These are phyloP conservation scores for Domatiomyces globalis DNA, from an alignment of 2,329 filamentous ascomycete genomes.

Conservation along the genomic window DNA sequence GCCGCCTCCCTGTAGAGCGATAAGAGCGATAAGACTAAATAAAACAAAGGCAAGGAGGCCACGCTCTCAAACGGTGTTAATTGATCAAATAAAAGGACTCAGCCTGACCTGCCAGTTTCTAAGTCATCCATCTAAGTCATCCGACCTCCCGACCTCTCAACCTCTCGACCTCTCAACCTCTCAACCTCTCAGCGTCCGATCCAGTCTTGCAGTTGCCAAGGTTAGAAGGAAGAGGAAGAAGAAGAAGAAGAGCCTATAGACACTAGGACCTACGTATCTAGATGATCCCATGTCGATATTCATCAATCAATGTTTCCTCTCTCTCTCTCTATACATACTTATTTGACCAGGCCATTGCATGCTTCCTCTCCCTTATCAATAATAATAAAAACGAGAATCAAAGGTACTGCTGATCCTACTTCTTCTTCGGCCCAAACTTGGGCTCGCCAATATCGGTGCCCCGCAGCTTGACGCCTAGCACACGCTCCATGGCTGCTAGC, in stretches of 20 bases:
- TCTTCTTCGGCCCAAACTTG: slow-evolving; percentile 64
- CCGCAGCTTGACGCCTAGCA: slow-evolving; percentile 76
- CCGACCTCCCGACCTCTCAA: background rate
- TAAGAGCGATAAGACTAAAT: too few species aligned
- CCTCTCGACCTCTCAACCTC: background rate
- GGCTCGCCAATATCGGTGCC: slow-evolving; percentile 74
- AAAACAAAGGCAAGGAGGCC: too few species aligned
- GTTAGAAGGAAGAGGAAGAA: background rate
- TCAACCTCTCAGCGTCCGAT: too few species aligned
- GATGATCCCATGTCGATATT: background rate
- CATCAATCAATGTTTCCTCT: too few species aligned
- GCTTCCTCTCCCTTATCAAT: background rate
- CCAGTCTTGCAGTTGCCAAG: background rate
- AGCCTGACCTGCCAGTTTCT: too few species aligned
- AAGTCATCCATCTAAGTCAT: too few species aligned
- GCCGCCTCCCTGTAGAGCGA: slow-evolving; percentile 37
- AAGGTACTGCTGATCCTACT: slow-evolving; percentile 23
- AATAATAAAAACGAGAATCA: background rate
- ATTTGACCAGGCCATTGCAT: background rate
- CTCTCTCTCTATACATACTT: too few species aligned
- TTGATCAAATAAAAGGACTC: too few species aligned
- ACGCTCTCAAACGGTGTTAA: too few species aligned
- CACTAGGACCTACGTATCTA: background rate
- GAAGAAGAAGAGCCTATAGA: background rate
- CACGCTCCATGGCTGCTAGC: slow-evolving; percentile 60